A percentile compares a stretch with the other conserved stretches of the same genome.
phyloP scores from a whole-genome alignment of 2,329 filamentous ascomycete species.

The Drechslerella stenobrocha region DNA sequence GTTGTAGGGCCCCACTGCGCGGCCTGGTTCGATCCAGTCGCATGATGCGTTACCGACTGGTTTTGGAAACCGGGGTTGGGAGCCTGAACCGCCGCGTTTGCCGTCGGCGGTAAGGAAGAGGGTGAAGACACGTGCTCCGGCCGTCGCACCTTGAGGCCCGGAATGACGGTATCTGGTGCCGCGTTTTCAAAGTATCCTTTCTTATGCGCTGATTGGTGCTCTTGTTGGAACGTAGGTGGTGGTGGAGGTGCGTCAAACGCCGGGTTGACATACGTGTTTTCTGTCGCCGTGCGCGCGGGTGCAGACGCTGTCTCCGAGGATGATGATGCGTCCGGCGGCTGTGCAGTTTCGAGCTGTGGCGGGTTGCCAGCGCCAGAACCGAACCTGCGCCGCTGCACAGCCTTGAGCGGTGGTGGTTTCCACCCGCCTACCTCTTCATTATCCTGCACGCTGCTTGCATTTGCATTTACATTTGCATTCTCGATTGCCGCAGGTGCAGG shows the following conservation, averaged over 20 bases:
- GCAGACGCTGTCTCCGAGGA: constrained; percentile 8
- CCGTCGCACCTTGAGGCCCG: constrained; percentile 32
- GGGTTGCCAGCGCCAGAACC: constrained; percentile 16
- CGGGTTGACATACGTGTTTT: not conserved
- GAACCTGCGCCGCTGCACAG: constrained; percentile 26
- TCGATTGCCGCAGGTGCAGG: not conserved
- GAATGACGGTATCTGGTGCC: constrained; percentile 15
- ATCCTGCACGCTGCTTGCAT: not conserved
- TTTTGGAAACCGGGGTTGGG: constrained; percentile 2
- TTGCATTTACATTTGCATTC: not conserved
- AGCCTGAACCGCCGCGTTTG: not conserved
- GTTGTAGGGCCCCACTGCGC: not conserved
- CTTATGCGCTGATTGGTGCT: not conserved
- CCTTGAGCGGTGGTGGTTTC: constrained; percentile 32
- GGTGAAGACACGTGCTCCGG: constrained; percentile 1
- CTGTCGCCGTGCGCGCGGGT: not conserved
- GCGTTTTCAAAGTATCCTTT: constrained; percentile 32
- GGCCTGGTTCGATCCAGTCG: constrained; percentile 13
- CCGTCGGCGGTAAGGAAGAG: not conserved
- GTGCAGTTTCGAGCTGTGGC: not conserved
- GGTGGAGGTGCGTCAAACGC: constrained; percentile 10
- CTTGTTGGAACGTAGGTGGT: constrained; percentile 4
- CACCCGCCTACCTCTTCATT: constrained; percentile 17
- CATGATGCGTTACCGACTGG: constrained; percentile 9
- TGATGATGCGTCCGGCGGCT: not conserved